These are phyloP conservation scores for Hypoxylon sp. DNA, from an alignment of 2,329 filamentous ascomycete species.

Conservation along the genomic window DNA sequence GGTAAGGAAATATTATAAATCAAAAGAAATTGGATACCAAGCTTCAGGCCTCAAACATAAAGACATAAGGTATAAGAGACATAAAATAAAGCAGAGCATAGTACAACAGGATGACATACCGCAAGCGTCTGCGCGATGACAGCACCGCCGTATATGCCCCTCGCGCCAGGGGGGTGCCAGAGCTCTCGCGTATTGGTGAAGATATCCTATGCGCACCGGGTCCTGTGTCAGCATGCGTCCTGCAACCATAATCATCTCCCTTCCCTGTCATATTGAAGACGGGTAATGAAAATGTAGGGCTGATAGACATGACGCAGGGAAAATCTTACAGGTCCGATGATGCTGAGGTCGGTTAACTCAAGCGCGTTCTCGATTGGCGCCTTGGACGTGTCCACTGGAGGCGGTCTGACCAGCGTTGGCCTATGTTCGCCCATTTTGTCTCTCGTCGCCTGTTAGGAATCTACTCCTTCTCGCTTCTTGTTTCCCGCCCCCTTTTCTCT, in stretches of 20 bases:
- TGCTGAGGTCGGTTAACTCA: conserved; percentile 83
- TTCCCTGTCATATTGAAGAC: no score
- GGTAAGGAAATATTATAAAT: neutral
- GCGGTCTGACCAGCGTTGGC: conserved; percentile 78
- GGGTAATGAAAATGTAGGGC: neutral
- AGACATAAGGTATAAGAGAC: conserved; percentile 1
- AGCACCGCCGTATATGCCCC: conserved; percentile 92
- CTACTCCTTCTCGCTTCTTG: neutral
- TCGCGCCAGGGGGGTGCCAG: conserved; percentile 92
- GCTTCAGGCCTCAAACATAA: neutral
- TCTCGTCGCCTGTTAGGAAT: neutral
- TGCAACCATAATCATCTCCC: neutral
- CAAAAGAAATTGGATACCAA: neutral
- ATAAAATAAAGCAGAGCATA: no score
- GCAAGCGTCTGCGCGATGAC: conserved; percentile 82
- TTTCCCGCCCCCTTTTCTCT: conserved; percentile 1
- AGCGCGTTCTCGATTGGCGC: conserved; percentile 90
- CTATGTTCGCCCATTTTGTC: conserved; percentile 50
- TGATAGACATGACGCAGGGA: neutral
- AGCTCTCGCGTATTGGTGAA: conserved; percentile 94
- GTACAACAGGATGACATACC: conserved; percentile 43
- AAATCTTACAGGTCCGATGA: conserved; percentile 77
- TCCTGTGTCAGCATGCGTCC: conserved; percentile 24
- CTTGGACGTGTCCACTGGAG: conserved; percentile 77
- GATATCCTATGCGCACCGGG: conserved; percentile 71